Base-by-base conservation (phyloP, 1,284 basidiomycete genomes). In the Ganoderma lucidum region DNA sequence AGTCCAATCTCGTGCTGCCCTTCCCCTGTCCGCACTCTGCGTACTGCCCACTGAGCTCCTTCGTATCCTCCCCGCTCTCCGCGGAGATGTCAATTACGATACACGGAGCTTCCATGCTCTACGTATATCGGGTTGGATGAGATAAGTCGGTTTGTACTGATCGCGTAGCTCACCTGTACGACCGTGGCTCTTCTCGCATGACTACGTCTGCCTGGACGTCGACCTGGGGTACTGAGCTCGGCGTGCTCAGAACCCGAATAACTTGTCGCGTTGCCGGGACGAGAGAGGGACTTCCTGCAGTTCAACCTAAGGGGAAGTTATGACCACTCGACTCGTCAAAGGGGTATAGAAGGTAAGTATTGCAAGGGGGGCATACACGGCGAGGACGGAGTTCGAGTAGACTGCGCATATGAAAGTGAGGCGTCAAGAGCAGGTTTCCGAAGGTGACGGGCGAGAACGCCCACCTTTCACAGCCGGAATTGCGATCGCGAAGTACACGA, bases 311-410 rank as follows among this genome's bases (percentile, higher is more conserved):
- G 8, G 1, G 3, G n/a, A 12, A 12, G 23, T 51, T 3, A 51
- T 6, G 23, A 23, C 23, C 23, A 23, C 23, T 23, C 23, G n/a
- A 9, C 2, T 28, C 48, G 2, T 51, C 48, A 51, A 0, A n/a
- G 28, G 48, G 48, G n/a, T 44, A 44, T 44, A 19, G 2, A 4
- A 10, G 6, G 1, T 9, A 28, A 12, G 6, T n/a, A 28, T 3
- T 14, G 48, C 4, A 28, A 14, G 4, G 23, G 23, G 23, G 23
- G 14, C 23, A 10, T 14, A 53, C 48, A 53, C 48, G 10, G 63
- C 63, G 19, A 64, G 63, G 12, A 64, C 63, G n/a, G 63, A 64
- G 23, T 64, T 64, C 8, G 48, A 35, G 37, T 64, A 64, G 5
- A 51, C 63, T 64, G 23, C 2, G 48, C 23, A 14, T 23, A 23